Evolutionary conservation across 1,139 yeast genomes (phyloP), one percentile per base, ranked within the genome.

Genomic region (Pichia sp.): DNA sequence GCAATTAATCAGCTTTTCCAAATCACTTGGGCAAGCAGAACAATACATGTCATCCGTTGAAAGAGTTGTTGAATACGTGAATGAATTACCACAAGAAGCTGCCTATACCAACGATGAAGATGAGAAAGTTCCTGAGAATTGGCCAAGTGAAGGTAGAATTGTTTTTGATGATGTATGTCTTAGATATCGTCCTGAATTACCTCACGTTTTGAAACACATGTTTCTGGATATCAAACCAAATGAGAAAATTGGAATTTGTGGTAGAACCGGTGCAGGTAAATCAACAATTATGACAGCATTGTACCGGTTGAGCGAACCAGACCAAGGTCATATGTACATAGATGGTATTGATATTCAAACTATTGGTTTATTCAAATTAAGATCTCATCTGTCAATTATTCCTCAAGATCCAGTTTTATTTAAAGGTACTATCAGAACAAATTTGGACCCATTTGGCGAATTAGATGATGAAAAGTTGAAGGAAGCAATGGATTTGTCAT

Each of bases 171-270:
- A 80, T 48, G 86, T 74, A 7, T 62, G 70, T 17, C 65, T 88
- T 69, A 69, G 80, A 12, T 88, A 88, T 60, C 75, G 95, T 55
- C 81, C 79, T 1, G 84, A 77, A 2, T 67, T 86, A 41, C 95
- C 96, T 1, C 63, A 72, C 26, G 94, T 84, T 4, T 64, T 88
- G 56, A 78, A 79, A 47, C 61, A 74, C 42, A 59, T 86, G 38
- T 60, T 52, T 24, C 55, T 80, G 24, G 48, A 52, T 21, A 52
- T 66, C n/a, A 52, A 58, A 32, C 59, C 63, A 4, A 54, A 58
- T 34, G 68, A 64, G 48, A 64, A 62, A 47, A 57, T 66, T 36
- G 71, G 70, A 19, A 59, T 67, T 34, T 66, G 71, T 55, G 71
- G 71, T 22, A 59, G 71, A 47, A 67, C 71, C 2, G 71, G 71